A percentile compares a stretch with the other conserved stretches of the same genome.
These are phyloP conservation scores for Penicillium flavigenum DNA, from an alignment of 495 filamentous ascomycete species.

Conservation along the genomic window DNA sequence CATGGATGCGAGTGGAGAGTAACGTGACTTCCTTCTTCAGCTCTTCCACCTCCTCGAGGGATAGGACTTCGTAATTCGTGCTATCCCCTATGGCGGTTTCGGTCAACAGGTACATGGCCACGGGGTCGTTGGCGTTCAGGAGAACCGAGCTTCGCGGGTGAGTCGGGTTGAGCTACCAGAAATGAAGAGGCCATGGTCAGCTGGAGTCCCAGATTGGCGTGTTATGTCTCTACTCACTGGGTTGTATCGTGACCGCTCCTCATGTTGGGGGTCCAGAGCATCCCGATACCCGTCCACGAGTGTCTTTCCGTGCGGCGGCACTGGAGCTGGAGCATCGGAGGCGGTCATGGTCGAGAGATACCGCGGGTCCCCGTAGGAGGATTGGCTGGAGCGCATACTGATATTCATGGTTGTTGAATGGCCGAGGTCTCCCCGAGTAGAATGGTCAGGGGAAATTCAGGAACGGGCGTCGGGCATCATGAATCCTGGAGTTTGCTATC, in stretches of 20 bases:
- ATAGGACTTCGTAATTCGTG: slow-evolving; percentile 76
- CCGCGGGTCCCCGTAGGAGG: slow-evolving; percentile 50
- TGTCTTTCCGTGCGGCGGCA: slow-evolving; percentile 34
- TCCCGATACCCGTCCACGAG: slow-evolving; percentile 51
- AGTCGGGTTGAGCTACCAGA: slow-evolving; percentile 32
- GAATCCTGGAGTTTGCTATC: neutral
- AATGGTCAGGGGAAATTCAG: slow-evolving; percentile 14
- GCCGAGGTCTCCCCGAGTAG: slow-evolving; percentile 17
- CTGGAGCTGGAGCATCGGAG: slow-evolving; percentile 38
- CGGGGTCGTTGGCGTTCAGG: slow-evolving; percentile 54
- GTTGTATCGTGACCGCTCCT: slow-evolving; percentile 40
- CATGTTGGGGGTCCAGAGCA: slow-evolving; percentile 34
- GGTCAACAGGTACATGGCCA: slow-evolving; percentile 80
- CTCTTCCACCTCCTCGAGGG: slow-evolving; percentile 84
- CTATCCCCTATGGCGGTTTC: slow-evolving; percentile 92
- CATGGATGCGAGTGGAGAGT: slow-evolving; percentile 71
- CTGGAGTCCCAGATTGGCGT: neutral
- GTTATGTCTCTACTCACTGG: slow-evolving; percentile 35
- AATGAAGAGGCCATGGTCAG: slow-evolving; percentile 18
- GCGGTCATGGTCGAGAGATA: slow-evolving; percentile 40
- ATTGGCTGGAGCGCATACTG: slow-evolving; percentile 47
- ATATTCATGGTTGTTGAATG: slow-evolving; percentile 41
- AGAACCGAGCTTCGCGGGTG: slow-evolving; percentile 44
- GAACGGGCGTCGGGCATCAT: slow-evolving; percentile 22
- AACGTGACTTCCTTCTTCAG: slow-evolving; percentile 80